These are phyloP conservation scores for Pseudohyphozyma bogoriensis DNA, from an alignment of 768 basidiomycete species.

Conservation along the genomic window DNA sequence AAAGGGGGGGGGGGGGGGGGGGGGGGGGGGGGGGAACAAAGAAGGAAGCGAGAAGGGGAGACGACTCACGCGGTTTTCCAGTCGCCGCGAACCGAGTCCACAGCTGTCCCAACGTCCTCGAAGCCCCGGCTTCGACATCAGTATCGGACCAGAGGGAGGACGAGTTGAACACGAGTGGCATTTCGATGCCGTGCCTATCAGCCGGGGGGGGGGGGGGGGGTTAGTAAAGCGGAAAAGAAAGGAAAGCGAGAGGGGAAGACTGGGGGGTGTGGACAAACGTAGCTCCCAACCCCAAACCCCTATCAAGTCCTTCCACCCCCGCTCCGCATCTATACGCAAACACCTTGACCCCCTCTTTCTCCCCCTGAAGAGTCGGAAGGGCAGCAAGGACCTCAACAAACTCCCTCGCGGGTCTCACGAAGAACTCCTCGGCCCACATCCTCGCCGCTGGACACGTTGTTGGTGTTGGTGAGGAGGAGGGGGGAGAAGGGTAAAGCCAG, in stretches of 20 bases:
- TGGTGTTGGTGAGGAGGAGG: neutral
- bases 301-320: slow-evolving; percentile 1
- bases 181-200: slow-evolving; percentile 18
- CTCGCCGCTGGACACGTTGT: neutral
- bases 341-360: neutral
- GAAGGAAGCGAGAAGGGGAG: neutral
- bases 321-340: slow-evolving; percentile 13
- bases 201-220: neutral
- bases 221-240: neutral
- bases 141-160: slow-evolving; percentile 4
- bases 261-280: neutral
- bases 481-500: neutral
- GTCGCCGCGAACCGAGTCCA: slow-evolving; percentile 13
- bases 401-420: slow-evolving; percentile 21
- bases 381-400: slow-evolving; percentile 2
- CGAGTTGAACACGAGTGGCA: slow-evolving; percentile 23
- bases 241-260: neutral
- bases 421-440: slow-evolving; percentile 20
- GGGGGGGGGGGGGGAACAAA: no score
- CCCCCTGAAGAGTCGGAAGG: neutral
- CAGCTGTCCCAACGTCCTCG: neutral
- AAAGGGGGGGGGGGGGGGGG: neutral
- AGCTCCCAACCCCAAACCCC: slow-evolving; percentile 7
- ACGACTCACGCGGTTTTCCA: slow-evolving; percentile 14
- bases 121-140: neutral